phyloP scores from a whole-genome alignment of 768 basidiomycete species.

The Mycena albidolilacea region DNA sequence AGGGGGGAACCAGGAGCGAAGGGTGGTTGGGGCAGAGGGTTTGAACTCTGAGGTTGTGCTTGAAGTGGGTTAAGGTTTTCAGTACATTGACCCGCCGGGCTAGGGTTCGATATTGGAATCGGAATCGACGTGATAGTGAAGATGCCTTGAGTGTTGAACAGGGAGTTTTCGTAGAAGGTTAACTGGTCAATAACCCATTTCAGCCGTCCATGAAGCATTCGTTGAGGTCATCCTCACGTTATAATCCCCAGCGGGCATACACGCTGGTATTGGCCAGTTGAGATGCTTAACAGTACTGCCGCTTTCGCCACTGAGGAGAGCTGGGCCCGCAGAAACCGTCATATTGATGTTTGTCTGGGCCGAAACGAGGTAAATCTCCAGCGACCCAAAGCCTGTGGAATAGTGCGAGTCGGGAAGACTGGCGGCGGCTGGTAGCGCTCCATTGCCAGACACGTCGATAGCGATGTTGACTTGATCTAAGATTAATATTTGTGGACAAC shows the following conservation, averaged over 20 bases:
- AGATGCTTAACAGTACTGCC: slow-evolving; percentile 54
- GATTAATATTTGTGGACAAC: slow-evolving; percentile 41
- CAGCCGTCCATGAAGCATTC: slow-evolving; percentile 6
- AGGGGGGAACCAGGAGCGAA: slow-evolving; percentile 34
- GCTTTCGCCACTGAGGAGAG: slow-evolving; percentile 50
- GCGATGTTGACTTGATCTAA: slow-evolving; percentile 30
- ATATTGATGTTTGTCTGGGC: slow-evolving; percentile 48
- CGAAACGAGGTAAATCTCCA: slow-evolving; percentile 58
- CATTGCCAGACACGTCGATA: slow-evolving; percentile 53
- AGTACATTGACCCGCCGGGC: slow-evolving; percentile 43
- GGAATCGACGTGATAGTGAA: slow-evolving; percentile 56
- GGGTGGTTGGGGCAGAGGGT: slow-evolving; percentile 46
- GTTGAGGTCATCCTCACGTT: slow-evolving; percentile 47
- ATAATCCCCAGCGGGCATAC: slow-evolving; percentile 52
- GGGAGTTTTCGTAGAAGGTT: slow-evolving; percentile 55
- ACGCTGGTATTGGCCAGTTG: slow-evolving; percentile 55
- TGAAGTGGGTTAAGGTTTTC: slow-evolving; percentile 32
- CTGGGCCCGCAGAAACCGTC: slow-evolving; percentile 49
- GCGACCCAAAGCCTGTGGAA: slow-evolving; percentile 48
- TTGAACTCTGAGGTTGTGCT: slow-evolving; percentile 50
- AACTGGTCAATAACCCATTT: slow-evolving; percentile 44
- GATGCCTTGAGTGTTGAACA: slow-evolving; percentile 45
- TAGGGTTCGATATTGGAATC: slow-evolving; percentile 48
- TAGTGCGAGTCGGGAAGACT: slow-evolving; percentile 47
- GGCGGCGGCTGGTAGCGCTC: slow-evolving; percentile 50